Evolutionary conservation across 176 grass and related monocot genomes (phyloP).

Genomic region (Panicum miliaceum): DNA sequence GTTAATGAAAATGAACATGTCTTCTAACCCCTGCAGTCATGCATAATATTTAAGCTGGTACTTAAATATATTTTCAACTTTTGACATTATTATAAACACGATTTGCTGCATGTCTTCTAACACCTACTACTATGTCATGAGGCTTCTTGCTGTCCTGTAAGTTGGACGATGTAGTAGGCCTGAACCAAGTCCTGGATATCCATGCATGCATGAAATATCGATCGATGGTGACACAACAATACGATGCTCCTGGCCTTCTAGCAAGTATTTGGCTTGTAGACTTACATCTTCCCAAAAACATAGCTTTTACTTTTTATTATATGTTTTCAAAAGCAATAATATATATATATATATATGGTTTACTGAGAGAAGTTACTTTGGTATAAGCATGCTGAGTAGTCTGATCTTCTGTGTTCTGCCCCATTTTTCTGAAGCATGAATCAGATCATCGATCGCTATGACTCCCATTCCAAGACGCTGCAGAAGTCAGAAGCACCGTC

Average conservation of each 20-base stretch:
- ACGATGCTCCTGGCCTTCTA: not conserved
- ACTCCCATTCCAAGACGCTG: constrained; percentile 60
- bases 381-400: not conserved
- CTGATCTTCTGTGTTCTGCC: constrained; percentile 11
- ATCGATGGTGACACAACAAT: not conserved
- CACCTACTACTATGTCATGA: not conserved
- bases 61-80: not conserved
- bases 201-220: constrained; percentile 24
- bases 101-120: not conserved
- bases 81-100: not conserved
- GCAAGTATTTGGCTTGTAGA: not conserved
- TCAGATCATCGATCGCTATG: constrained; percentile 71
- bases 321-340: not conserved
- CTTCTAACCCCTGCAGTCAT: not conserved
- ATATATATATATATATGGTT: not conserved
- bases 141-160: not conserved
- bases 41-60: not conserved
- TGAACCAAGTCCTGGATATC: not conserved
- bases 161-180: not conserved
- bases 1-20: not conserved
- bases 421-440: constrained; percentile 61
- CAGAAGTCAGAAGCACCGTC: constrained; percentile 45
- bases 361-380: not conserved
- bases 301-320: too few species aligned
- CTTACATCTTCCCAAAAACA: not conserved